Base-by-base conservation (phyloP, 2,329 filamentous ascomycete species). In the Nannizziopsis barbatae region DNA sequence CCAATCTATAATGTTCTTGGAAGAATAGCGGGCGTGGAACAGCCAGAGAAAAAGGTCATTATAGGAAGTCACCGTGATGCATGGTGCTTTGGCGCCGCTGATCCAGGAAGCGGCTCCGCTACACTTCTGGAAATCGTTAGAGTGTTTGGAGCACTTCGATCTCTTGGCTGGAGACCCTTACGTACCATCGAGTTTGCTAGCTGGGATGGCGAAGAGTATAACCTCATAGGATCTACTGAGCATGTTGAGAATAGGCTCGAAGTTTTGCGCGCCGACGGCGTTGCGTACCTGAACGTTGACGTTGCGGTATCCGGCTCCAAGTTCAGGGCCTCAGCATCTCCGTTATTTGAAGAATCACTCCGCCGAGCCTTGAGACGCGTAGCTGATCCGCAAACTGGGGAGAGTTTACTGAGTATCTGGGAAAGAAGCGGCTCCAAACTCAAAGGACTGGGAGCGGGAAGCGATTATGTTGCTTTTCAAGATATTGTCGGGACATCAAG, bases 131-230 rank as follows among this genome's bases (percentile, higher is more conserved):
- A 98, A 68, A 75, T 96, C 50, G 81, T 85, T 17, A 81, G 84
- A 39, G 80, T 95, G 42, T 86, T 98, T 58, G 87, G 88, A 36
- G 80, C 86, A 54, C 75, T 96, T 12, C 73, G 81, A 17, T 67
- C 74, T 12, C 77, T 80, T 50, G 90, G 89, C 46, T 98, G 92
- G 92, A 77, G 85, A 20, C 92, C 92, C 1, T 73, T 94, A 12
- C 83, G 92, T n/a, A 93, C 87, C 2, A 94, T 98, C 55, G 85
- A 94, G 63, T 96, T 98, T 65, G 88, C 89, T 60, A 95, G 86
- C 31, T 98, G 92, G 92, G 92, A 98, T 64, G 92, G 79, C 3
- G 83, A 83, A 57, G 87, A 90, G 65, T 96, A 95, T 70, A 95
- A 95, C 65, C 71, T 92, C 40, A 85, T 95, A 50, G 92, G 92